These are phyloP conservation scores for Fraxinus angustifolia DNA, from an alignment of 305 asterid genomes.

Conservation along the genomic window DNA sequence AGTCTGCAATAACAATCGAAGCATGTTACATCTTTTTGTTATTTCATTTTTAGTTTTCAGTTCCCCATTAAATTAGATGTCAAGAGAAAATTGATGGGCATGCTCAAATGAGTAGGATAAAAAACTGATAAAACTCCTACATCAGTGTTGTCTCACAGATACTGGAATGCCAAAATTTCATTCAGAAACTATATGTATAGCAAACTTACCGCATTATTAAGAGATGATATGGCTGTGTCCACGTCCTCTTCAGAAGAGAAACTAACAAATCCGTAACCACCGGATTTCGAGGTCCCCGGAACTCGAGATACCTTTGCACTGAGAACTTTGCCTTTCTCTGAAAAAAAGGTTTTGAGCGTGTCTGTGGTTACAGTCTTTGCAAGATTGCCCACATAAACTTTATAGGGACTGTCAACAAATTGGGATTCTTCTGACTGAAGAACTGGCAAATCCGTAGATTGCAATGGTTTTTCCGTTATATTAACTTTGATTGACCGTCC, in stretches of 20 bases:
- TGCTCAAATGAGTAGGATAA: not conserved
- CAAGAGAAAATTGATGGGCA: not conserved
- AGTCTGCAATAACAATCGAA: not conserved
- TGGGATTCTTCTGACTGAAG: slow-evolving; percentile 67
- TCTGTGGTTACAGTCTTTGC: slow-evolving; percentile 74
- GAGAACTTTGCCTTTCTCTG: slow-evolving; percentile 65
- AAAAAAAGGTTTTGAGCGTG: slow-evolving; percentile 51
- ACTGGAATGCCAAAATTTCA: not conserved
- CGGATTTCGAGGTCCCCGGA: slow-evolving; percentile 85
- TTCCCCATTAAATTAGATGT: not conserved
- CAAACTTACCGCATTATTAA: slow-evolving; percentile 53
- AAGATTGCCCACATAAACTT: slow-evolving; percentile 84
- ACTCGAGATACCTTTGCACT: slow-evolving; percentile 80
- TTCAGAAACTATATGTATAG: not conserved
- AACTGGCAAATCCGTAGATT: slow-evolving; percentile 33
- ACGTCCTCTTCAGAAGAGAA: slow-evolving; percentile 83
- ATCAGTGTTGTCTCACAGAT: not conserved
- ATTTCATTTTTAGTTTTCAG: not conserved
- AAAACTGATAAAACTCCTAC: not conserved
- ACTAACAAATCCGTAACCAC: slow-evolving; percentile 82
- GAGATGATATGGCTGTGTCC: slow-evolving; percentile 75
- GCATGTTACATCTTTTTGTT: not conserved
- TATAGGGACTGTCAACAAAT: slow-evolving; percentile 77
- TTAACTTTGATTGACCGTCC: slow-evolving; percentile 85
- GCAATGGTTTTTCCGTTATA: slow-evolving; percentile 75